phyloP scores from a whole-genome alignment of 1,284 basidiomycete genomes.

The Singerocomus inundabilis region DNA sequence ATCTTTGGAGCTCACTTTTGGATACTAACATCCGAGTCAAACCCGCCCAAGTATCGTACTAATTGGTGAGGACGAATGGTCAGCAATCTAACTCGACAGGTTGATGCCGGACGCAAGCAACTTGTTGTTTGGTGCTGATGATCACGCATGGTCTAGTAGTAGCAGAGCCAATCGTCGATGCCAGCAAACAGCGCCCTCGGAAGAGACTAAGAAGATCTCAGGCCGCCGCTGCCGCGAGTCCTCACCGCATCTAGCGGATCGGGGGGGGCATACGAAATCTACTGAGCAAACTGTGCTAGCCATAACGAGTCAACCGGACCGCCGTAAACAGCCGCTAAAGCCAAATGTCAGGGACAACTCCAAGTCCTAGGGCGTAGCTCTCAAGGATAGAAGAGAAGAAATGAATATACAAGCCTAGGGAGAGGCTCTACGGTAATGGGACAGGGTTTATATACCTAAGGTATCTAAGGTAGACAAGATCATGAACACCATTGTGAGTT shows the following conservation, averaged over 20 bases:
- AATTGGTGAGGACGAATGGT: slow-evolving; percentile 16
- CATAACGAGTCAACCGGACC: too few relatives aligned
- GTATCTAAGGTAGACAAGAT: too few relatives aligned
- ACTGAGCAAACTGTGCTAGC: slow-evolving; percentile 13
- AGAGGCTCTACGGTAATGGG: too few relatives aligned
- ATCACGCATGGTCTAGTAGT: too few relatives aligned
- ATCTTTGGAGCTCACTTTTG: slow-evolving; percentile 9
- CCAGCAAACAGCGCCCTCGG: slow-evolving; percentile 9
- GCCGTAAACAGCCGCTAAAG: too few relatives aligned
- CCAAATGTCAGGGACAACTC: too few relatives aligned
- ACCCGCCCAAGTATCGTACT: slow-evolving; percentile 1
- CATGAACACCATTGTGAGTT: too few relatives aligned
- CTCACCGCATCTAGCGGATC: slow-evolving; percentile 28
- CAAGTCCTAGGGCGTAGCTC: too few relatives aligned
- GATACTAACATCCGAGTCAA: slow-evolving; percentile 4
- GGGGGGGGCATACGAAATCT: slow-evolving; percentile 8
- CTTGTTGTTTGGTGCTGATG: background rate
- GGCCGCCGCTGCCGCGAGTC: slow-evolving; percentile 24
- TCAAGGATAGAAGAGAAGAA: too few relatives aligned
- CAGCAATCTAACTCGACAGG: slow-evolving; percentile 4
- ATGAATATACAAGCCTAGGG: too few relatives aligned
- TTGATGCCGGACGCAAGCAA: slow-evolving; percentile 23
- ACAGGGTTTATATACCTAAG: too few relatives aligned
- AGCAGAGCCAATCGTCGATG: background rate
- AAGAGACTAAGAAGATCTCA: slow-evolving; percentile 26